Evolutionary conservation across 805 yeast genomes (phyloP), one percentile per base, ranked within the genome.

Genomic region (Metschnikowia peoriensis): DNA sequence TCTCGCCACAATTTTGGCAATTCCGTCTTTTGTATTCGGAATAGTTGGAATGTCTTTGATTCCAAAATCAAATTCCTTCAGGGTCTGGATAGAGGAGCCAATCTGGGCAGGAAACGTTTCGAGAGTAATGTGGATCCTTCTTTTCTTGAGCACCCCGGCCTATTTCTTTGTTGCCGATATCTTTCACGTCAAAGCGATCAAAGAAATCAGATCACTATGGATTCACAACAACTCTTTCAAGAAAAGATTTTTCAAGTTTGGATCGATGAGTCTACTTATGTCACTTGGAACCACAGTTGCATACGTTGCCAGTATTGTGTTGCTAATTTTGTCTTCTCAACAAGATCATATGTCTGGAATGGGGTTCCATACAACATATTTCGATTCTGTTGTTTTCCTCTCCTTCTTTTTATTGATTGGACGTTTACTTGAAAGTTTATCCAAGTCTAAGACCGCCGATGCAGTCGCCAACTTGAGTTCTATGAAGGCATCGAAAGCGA

Each of bases 181-280:
- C 2, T 88, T 87, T 69, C 94, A 88, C 60, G 59, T 70, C 12
- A 88, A 86, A 61, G 88, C 93, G 0, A 12, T 82, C 29, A 77
- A 77, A 47, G 93, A 87, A 61, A 57, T 87, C 2, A 62, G 73
- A 50, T 71, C 82, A 2, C 64, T 87, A 32, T 86, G 89, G 88
- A 63, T 70, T 14, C 72, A 75, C 41, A 79, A 78, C 38, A 83
- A 80, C 44, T 69, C 84, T 1, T 81, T 84, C 77, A 70, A 63
- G 22, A 76, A 81, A 56, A 70, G 91, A 40, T 55, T 87, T 14
- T 78, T 87, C 56, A 78, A 78, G 59, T 88, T 88, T 66, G 96
- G 96, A 2, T 85, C 91, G 2, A 88, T 88, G 93, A 86, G 80
- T 62, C 65, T 87, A 56, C 75, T 88, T 57, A 84, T 88, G 85